Conservation (phyloP, 129 eudicot genomes). For the Flaveria linearis region DNA sequence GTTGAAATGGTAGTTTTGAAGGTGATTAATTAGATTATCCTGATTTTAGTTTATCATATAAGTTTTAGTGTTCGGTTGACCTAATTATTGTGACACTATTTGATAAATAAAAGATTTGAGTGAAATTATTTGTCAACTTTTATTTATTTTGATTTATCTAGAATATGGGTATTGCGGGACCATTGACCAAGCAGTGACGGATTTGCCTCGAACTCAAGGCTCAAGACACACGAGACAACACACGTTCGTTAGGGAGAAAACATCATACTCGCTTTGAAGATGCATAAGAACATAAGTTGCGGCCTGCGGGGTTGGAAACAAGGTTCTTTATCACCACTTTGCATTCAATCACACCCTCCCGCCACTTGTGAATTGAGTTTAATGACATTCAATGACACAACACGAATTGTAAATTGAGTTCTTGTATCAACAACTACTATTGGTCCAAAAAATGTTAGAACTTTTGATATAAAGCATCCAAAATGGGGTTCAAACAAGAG, state of each 20-base stretch:
- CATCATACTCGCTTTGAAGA: no score
- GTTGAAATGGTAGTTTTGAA: not conserved
- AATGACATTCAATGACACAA: not conserved
- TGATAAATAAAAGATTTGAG: not conserved
- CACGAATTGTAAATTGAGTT: not conserved
- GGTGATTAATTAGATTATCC: conserved; percentile 8
- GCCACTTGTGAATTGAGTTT: no score
- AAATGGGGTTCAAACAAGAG: conserved; percentile 30
- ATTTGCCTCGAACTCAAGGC: no score
- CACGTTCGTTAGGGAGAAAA: no score
- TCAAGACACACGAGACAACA: no score
- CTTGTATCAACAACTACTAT: not conserved
- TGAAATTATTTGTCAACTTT: not conserved
- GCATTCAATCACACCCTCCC: no score
- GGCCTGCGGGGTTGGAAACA: no score
- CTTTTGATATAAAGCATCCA: conserved; percentile 6
- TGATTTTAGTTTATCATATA: not conserved
- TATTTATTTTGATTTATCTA: not conserved
- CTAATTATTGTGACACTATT: not conserved
- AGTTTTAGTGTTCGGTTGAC: not conserved
- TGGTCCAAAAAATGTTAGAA: not conserved
- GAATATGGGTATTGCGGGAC: no score
- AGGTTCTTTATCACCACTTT: no score
- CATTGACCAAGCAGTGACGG: no score
- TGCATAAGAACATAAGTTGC: no score